Conservation (phyloP, 2,329 filamentous ascomycete genomes). For the Aspergillus viridinutans region DNA sequence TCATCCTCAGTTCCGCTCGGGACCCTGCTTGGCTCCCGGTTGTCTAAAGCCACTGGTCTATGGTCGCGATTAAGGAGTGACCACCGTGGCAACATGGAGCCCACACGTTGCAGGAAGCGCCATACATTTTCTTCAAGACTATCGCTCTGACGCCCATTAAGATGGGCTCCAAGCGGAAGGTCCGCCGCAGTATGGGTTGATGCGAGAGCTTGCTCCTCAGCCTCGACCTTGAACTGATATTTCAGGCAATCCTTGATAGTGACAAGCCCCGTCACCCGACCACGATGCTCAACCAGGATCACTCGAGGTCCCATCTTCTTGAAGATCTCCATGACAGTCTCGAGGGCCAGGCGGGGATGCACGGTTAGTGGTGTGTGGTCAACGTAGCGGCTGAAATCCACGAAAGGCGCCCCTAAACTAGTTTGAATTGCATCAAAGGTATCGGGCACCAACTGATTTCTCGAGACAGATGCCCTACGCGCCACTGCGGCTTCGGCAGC, state of each 20-base stretch:
- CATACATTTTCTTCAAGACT: slow-evolving; percentile 35
- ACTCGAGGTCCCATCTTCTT: slow-evolving; percentile 95
- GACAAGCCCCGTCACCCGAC: slow-evolving; percentile 75
- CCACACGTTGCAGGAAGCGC: slow-evolving; percentile 33
- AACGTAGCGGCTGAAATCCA: slow-evolving; percentile 84
- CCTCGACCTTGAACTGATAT: slow-evolving; percentile 95
- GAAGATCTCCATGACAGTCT: slow-evolving; percentile 98
- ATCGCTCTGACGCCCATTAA: slow-evolving; percentile 16
- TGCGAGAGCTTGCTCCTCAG: slow-evolving; percentile 62
- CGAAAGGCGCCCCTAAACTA: slow-evolving; percentile 51
- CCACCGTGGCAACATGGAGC: slow-evolving; percentile 17
- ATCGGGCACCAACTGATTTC: slow-evolving; percentile 35
- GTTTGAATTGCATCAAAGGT: slow-evolving; percentile 59
- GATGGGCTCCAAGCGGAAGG: slow-evolving; percentile 19
- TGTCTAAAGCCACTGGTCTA: slow-evolving; percentile 10
- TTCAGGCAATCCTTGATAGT: slow-evolving; percentile 97
- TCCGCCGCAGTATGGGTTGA: slow-evolving; percentile 25
- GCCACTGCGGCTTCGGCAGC: slow-evolving; percentile 37
- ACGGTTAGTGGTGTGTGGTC: slow-evolving; percentile 86
- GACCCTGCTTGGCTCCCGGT: slow-evolving; percentile 32
- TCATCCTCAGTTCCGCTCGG: slow-evolving; percentile 51
- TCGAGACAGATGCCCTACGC: slow-evolving; percentile 25
- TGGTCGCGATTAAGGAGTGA: slow-evolving; percentile 13
- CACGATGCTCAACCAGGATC: slow-evolving; percentile 87
- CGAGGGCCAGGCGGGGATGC: slow-evolving; percentile 83